Conservation (phyloP, 2,329 filamentous ascomycete genomes). For the Tolypocladium tropicale region DNA sequence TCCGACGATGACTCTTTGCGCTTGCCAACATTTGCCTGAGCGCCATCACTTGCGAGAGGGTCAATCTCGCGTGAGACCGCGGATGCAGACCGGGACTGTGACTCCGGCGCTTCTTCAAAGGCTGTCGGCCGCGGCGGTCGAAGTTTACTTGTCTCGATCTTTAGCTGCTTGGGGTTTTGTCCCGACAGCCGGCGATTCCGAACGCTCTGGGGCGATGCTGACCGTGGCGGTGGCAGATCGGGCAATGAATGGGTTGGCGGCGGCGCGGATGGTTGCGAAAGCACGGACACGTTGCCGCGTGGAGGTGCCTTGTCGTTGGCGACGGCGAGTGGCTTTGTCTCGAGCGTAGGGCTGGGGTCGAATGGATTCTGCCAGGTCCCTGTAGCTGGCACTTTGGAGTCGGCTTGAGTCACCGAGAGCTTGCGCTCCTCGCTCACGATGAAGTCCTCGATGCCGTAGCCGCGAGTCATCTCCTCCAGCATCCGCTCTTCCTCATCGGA, state of each 20-base stretch:
- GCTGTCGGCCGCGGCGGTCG: slow-evolving; percentile 10
- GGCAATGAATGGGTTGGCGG: slow-evolving; percentile 39
- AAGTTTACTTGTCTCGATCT: slow-evolving; percentile 63
- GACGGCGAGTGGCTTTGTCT: slow-evolving; percentile 50
- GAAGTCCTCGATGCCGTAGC: slow-evolving; percentile 75
- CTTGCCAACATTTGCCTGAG: background rate
- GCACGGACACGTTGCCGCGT: slow-evolving; percentile 8
- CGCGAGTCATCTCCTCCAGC: slow-evolving; percentile 79
- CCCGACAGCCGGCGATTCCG: slow-evolving; percentile 71
- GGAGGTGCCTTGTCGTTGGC: slow-evolving; percentile 49
- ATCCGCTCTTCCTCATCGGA: slow-evolving; percentile 66
- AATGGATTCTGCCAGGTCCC: slow-evolving; percentile 74
- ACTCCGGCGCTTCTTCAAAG: slow-evolving; percentile 1
- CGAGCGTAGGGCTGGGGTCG: slow-evolving; percentile 23
- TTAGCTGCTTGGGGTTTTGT: slow-evolving; percentile 70
- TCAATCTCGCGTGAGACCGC: slow-evolving; percentile 1
- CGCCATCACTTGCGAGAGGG: slow-evolving; percentile 2
- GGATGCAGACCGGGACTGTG: background rate
- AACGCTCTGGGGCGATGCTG: slow-evolving; percentile 40
- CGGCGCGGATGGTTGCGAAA: slow-evolving; percentile 24
- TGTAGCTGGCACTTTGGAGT: slow-evolving; percentile 67
- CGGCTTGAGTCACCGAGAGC: slow-evolving; percentile 33
- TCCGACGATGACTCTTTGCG: slow-evolving; percentile 13
- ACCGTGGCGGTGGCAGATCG: slow-evolving; percentile 27
- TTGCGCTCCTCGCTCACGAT: slow-evolving; percentile 47